Conservation (phyloP, 768 basidiomycete species). For the Lyophyllum decastes region DNA sequence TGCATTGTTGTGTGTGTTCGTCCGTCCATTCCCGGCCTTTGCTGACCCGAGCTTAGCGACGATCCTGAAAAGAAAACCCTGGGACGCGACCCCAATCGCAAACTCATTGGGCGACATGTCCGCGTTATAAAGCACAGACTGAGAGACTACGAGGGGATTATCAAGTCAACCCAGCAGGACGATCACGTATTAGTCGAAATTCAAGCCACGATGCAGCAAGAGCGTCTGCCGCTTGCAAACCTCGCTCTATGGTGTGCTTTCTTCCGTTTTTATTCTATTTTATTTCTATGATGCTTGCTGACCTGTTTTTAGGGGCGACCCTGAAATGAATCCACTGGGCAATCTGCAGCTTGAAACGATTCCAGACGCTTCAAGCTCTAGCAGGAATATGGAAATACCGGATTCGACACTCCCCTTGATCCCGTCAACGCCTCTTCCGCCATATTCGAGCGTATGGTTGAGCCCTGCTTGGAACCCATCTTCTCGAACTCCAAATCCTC, state of each 20-base stretch:
- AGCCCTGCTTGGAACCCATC: conserved; percentile 9
- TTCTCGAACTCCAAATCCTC: no score
- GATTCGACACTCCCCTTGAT: neutral
- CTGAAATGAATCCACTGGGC: neutral
- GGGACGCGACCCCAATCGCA: neutral
- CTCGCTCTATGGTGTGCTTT: no score
- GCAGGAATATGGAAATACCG: neutral
- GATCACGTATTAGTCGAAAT: conserved; percentile 2
- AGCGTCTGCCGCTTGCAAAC: neutral
- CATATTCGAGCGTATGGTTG: neutral
- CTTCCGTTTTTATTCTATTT: neutral
- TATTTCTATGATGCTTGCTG: neutral
- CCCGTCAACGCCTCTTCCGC: conserved; percentile 4
- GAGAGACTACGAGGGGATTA: conserved; percentile 5
- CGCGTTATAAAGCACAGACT: neutral
- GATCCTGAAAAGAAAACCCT: neutral
- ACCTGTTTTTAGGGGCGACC: neutral
- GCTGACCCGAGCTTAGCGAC: no score
- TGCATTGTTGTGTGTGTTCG: no score
- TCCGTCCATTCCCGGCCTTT: no score
- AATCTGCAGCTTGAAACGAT: no score
- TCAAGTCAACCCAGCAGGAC: neutral
- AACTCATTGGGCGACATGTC: neutral
- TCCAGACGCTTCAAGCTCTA: neutral
- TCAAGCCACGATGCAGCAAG: neutral